phyloP scores from a whole-genome alignment of 768 basidiomycete genomes.

The Coprinopsis cinerea region DNA sequence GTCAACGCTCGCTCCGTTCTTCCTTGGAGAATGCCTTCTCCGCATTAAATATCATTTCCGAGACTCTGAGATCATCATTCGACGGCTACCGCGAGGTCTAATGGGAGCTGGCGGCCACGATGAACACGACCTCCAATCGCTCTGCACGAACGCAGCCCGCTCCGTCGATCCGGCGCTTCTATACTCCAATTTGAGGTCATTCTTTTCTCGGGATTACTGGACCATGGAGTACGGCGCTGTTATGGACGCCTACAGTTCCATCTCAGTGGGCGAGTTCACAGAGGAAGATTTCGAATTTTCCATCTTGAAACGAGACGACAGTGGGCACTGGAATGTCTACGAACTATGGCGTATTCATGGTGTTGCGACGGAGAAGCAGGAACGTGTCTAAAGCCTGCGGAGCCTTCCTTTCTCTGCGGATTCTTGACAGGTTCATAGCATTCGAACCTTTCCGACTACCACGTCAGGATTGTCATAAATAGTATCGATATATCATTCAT shows the following conservation, averaged over 20 bases:
- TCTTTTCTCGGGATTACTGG: slow-evolving; percentile 27
- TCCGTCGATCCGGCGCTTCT: slow-evolving; percentile 23
- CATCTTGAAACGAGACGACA: slow-evolving; percentile 21
- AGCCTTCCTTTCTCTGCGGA: no score
- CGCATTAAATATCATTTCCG: slow-evolving; percentile 25
- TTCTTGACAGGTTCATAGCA: no score
- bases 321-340: slow-evolving; percentile 22
- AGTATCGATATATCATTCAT: no score
- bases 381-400: no score
- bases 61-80: slow-evolving; percentile 25
- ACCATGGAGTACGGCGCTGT: slow-evolving; percentile 24
- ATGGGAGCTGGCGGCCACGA: not conserved
- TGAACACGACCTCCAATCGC: slow-evolving; percentile 13
- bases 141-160: slow-evolving; percentile 21
- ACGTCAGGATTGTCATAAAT: no score
- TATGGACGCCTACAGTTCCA: slow-evolving; percentile 21
- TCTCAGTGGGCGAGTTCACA: slow-evolving; percentile 19
- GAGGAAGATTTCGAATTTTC: slow-evolving; percentile 27
- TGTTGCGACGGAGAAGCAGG: slow-evolving; percentile 23
- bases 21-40: slow-evolving; percentile 28
- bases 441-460: no score
- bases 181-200: slow-evolving; percentile 24
- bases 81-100: slow-evolving; percentile 17
- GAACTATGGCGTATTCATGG: slow-evolving; percentile 27
- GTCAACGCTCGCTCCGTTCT: slow-evolving; percentile 26